Percentiles rank a stretch among this genome's conserved stretches.
phyloP scores from a whole-genome alignment of 1,284 basidiomycete genomes.

The Ceratobasidium sp. region DNA sequence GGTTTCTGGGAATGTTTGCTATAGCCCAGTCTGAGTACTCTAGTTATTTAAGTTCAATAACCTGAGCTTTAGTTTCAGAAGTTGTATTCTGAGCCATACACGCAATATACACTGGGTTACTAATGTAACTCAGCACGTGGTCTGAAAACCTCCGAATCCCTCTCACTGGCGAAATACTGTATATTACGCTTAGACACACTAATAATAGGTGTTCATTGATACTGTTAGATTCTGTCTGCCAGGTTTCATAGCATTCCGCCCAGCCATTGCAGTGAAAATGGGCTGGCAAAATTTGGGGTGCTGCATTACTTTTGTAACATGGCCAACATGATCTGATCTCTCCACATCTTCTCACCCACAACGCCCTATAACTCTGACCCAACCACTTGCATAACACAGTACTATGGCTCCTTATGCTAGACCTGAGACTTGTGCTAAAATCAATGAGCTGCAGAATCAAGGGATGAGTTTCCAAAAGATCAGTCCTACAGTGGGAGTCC shows the following conservation, averaged over 20 bases:
- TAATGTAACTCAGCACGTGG: constrained; percentile 36
- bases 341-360: not conserved
- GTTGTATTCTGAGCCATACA: too few species aligned
- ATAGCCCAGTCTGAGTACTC: too few species aligned
- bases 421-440: constrained; percentile 3
- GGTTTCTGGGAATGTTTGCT: too few species aligned
- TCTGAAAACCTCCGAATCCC: not conserved
- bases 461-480: constrained; percentile 24
- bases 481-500: not conserved
- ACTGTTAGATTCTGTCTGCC: too few species aligned
- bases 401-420: constrained; percentile 1
- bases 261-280: not conserved
- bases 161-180: not conserved
- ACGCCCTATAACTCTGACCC: constrained; percentile 3
- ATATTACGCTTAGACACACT: not conserved
- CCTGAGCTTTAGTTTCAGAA: too few species aligned
- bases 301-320: constrained; percentile 43
- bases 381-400: not conserved
- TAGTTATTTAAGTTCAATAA: too few species aligned
- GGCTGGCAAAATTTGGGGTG: not conserved
- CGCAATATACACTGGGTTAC: constrained; percentile 32
- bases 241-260: not conserved
- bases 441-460: constrained; percentile 7
- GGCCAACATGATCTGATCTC: not conserved
- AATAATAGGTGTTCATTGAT: not conserved